Evolutionary conservation across 495 filamentous ascomycete genomes (phyloP).

Genomic region (Aspergillus campestris): DNA sequence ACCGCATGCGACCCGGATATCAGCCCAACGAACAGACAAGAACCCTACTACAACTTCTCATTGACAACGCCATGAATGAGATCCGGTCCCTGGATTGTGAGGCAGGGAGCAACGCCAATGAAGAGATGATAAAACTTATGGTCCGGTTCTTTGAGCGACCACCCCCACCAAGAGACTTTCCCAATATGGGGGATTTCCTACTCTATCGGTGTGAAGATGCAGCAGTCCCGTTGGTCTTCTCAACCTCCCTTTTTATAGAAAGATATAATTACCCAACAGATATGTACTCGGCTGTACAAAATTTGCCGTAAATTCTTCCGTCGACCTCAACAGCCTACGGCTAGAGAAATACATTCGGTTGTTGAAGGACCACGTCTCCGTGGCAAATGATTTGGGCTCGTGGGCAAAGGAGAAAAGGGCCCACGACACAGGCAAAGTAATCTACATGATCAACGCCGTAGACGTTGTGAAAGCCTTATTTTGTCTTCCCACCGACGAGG

Average conservation of each 20-base stretch:
- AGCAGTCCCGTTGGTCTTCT: conserved; percentile 2
- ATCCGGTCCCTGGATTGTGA: background rate
- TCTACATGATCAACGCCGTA: conserved; percentile 10
- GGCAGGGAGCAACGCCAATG: background rate
- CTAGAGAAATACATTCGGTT: background rate
- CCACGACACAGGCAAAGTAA: conserved; percentile 3
- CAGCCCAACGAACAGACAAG: background rate
- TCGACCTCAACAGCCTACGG: background rate
- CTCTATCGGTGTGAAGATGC: conserved; percentile 6
- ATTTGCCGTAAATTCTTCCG: conserved; percentile 6
- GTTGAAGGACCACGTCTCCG: conserved; percentile 7
- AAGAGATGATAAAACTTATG: conserved; percentile 1
- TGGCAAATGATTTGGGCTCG: conserved; percentile 11
- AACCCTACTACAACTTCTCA: background rate
- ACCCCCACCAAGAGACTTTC: background rate
- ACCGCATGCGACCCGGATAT: background rate
- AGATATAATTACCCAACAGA: background rate
- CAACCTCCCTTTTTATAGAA: background rate
- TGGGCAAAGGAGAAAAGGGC: conserved; percentile 8
- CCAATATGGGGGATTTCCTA: conserved; percentile 2
- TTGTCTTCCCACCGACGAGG: background rate
- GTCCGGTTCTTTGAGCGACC: background rate
- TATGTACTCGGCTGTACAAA: conserved; percentile 4
- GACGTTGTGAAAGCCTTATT: conserved; percentile 4
- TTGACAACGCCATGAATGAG: conserved; percentile 1